phyloP scores from a whole-genome alignment of 2,329 filamentous ascomycete species.

The Xylaria polymorpha region DNA sequence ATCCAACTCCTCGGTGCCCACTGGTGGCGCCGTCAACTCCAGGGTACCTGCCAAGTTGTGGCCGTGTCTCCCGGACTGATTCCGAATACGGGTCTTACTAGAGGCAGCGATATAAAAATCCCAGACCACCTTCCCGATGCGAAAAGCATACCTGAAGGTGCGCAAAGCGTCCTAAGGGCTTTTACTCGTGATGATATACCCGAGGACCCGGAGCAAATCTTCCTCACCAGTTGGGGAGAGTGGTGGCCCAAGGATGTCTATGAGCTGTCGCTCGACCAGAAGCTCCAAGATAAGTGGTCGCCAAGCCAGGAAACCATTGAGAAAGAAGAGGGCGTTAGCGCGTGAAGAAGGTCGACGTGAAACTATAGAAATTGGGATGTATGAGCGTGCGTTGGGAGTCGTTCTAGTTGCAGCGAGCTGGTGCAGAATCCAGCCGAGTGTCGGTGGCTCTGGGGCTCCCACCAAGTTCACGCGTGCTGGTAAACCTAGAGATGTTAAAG shows the following conservation, averaged over 20 bases:
- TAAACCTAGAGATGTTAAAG: background rate
- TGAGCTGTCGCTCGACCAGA: slow-evolving; percentile 56
- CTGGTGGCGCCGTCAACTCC: slow-evolving; percentile 67
- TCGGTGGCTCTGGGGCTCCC: no score
- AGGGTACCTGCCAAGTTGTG: slow-evolving; percentile 57
- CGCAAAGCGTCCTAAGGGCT: slow-evolving; percentile 58
- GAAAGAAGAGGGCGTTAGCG: slow-evolving; percentile 52
- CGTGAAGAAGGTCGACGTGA: slow-evolving; percentile 4
- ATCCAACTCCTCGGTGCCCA: slow-evolving; percentile 63
- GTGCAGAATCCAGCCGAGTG: background rate
- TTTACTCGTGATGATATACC: slow-evolving; percentile 60
- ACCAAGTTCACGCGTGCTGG: background rate
- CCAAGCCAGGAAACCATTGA: slow-evolving; percentile 62
- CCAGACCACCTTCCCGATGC: slow-evolving; percentile 57
- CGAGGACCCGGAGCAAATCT: slow-evolving; percentile 63
- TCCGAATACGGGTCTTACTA: slow-evolving; percentile 58
- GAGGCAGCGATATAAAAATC: slow-evolving; percentile 48
- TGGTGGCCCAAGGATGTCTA: slow-evolving; percentile 63
- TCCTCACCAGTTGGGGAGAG: slow-evolving; percentile 67
- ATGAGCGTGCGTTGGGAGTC: background rate
- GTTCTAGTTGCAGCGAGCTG: background rate
- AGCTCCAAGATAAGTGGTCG: slow-evolving; percentile 64
- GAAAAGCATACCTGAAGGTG: slow-evolving; percentile 61
- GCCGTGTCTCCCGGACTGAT: slow-evolving; percentile 66
- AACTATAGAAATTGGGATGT: background rate